Evolutionary conservation across 2,329 filamentous ascomycete genomes (phyloP), one percentile per base, ranked within the genome.

Genomic region (Paecilomyces variotii): DNA sequence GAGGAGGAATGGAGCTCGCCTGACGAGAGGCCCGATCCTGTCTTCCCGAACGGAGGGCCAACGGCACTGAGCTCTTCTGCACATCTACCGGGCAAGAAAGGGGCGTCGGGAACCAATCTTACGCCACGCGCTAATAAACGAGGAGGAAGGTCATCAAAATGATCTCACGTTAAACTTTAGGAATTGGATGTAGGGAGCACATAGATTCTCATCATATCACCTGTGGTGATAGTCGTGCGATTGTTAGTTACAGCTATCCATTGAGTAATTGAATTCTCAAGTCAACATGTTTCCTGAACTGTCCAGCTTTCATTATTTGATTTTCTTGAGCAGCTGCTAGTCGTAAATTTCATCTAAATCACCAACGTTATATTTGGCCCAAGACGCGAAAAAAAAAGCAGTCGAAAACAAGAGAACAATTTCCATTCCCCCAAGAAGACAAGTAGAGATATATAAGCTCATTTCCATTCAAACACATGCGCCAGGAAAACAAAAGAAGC

Each of bases 1-100:
- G 63, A 64, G 12, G 62, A 63, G 35, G 58, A 57, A 24, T 55
- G n/a, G 27, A 28, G 19, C 28, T 32, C 53, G 10, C 32, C 53
- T 14, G 34, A 34, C 11, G 53, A 55, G 9, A 32, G n/a, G 45
- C 7, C 30, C 7, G 30, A 9, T 32, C 30, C 30, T 32, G 30
- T 32, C 11, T 32, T 32, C 7, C 30, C 30, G 7, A 1, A 9
- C 11, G 7, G 30, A 32, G 30, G 7, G 30, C 5, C 30, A 32
- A 32, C 30, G 30, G 30, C 30, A 32, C 2, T 2, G 11, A 32
- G 19, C 19, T 19, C 19, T 19, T 32, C 7, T 7, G 7, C 30
- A 10, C 7, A 32, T 32, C 30, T 10, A 19, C 19, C 19, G 19
- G 30, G 30, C 30, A 32, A 32, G 30, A 32, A 32, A 32, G 2